These are phyloP conservation scores for Russula compacta DNA, from an alignment of 768 basidiomycete species.

Conservation along the genomic window DNA sequence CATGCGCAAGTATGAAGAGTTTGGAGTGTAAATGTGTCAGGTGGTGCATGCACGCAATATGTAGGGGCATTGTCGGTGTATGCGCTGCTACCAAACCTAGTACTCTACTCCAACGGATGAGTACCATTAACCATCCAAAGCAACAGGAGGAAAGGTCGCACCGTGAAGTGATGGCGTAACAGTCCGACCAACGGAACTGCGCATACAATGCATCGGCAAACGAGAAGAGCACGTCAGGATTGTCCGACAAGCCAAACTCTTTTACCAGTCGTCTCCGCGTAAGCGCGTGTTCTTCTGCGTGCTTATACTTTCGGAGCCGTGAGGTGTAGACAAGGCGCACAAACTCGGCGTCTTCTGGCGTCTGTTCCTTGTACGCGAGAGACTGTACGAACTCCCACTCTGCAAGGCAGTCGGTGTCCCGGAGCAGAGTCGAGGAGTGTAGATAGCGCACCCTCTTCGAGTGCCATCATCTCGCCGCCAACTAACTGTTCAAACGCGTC, in stretches of 20 bases:
- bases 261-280: conserved; percentile 73
- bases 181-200: conserved; percentile 90
- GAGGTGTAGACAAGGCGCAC: conserved; percentile 89
- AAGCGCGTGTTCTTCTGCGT: conserved; percentile 69
- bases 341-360: conserved; percentile 82
- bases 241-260: conserved; percentile 79
- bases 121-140: not conserved
- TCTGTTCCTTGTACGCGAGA: conserved; percentile 74
- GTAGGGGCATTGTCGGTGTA: conserved; percentile 81
- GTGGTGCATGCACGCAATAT: conserved; percentile 98
- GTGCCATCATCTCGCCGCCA: conserved; percentile 91
- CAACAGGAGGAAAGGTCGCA: conserved; percentile 25
- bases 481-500: conserved; percentile 90
- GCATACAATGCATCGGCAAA: conserved; percentile 86
- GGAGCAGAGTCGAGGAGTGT: not conserved
- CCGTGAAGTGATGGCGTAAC: conserved; percentile 81
- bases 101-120: conserved; percentile 45
- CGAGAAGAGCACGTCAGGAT: conserved; percentile 86
- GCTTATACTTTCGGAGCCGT: conserved; percentile 84
- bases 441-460: conserved; percentile 70
- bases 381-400: conserved; percentile 96
- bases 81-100: conserved; percentile 79
- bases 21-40: conserved; percentile 84
- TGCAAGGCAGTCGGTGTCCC: conserved; percentile 26
- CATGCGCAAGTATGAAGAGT: conserved; percentile 93